Percentiles rank a stretch among this genome's conserved stretches.
Conservation (phyloP, 2,329 filamentous ascomycete genomes). For the Trichoderma endophyticum region DNA sequence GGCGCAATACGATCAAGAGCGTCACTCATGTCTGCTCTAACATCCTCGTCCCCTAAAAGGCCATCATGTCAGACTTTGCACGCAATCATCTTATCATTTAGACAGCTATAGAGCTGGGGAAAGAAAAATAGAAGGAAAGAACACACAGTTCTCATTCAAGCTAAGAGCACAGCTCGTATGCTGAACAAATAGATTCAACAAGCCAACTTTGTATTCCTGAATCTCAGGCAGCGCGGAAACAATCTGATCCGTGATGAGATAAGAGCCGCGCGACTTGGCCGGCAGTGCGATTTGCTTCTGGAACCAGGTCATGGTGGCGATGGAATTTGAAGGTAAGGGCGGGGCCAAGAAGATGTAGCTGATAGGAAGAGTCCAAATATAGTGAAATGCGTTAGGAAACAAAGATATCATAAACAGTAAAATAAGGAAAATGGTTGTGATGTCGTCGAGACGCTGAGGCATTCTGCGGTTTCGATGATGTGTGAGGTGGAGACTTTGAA, state of each 20-base stretch:
- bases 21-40: constrained; percentile 91
- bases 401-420: constrained; percentile 46
- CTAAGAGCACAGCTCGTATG: constrained; percentile 90
- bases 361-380: constrained; percentile 49
- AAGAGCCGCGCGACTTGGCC: constrained; percentile 73
- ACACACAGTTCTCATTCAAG: constrained; percentile 80
- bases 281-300: constrained; percentile 85
- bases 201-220: constrained; percentile 74
- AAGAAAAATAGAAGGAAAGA: not conserved
- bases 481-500: constrained; percentile 26
- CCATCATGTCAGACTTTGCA: not conserved
- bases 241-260: constrained; percentile 82
- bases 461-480: constrained; percentile 29
- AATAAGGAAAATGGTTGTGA: constrained; percentile 45
- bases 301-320: constrained; percentile 64
- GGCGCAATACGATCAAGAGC: constrained; percentile 88
- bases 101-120: not conserved
- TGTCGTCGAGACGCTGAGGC: constrained; percentile 39
- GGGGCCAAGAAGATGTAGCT: constrained; percentile 34
- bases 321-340: constrained; percentile 30
- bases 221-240: constrained; percentile 73
- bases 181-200: constrained; percentile 89
- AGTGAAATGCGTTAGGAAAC: constrained; percentile 53
- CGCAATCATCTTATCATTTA: not conserved
- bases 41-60: constrained; percentile 62